phyloP scores from a whole-genome alignment of 2,329 filamentous ascomycete species.

The Fusarium metavorans region DNA sequence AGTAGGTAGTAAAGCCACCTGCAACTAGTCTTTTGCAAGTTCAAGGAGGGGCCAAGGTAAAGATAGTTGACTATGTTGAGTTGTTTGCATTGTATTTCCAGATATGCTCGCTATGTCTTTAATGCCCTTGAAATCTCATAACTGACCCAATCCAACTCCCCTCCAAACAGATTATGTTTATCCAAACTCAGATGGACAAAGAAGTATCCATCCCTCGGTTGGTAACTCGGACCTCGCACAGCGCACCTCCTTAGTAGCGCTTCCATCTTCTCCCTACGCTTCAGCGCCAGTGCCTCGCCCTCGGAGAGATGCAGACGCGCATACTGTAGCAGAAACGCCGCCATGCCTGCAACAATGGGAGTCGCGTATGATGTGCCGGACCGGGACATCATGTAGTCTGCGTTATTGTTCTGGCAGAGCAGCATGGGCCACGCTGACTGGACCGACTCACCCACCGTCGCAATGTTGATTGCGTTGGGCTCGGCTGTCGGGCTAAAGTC shows the following conservation, averaged over 20 bases:
- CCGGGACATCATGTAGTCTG: neutral
- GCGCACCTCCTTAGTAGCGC: conserved; percentile 6
- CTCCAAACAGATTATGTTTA: conserved; percentile 16
- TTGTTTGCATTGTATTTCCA: neutral
- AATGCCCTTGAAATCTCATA: neutral
- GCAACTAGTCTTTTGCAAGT: neutral
- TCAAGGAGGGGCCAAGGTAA: neutral
- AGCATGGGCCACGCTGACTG: conserved; percentile 18
- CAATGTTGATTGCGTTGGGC: conserved; percentile 12
- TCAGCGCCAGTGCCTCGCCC: neutral
- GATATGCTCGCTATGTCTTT: neutral
- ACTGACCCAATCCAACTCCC: neutral
- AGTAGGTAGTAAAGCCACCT: neutral
- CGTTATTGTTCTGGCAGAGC: conserved; percentile 1
- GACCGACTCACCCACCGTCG: conserved; percentile 8
- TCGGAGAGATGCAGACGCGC: conserved; percentile 2
- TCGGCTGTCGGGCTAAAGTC: conserved; percentile 17
- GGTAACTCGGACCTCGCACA: neutral
- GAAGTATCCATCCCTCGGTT: conserved; percentile 3
- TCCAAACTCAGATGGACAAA: conserved; percentile 12
- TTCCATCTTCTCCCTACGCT: conserved; percentile 14
- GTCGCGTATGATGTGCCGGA: conserved; percentile 22
- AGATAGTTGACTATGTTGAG: accelerated
- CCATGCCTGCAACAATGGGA: conserved; percentile 4
- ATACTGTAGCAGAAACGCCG: conserved; percentile 8